A percentile compares a stretch with the other conserved stretches of the same genome.
Conservation (phyloP, 176 grass and related monocot species). For the Triticum turgidum region DNA sequence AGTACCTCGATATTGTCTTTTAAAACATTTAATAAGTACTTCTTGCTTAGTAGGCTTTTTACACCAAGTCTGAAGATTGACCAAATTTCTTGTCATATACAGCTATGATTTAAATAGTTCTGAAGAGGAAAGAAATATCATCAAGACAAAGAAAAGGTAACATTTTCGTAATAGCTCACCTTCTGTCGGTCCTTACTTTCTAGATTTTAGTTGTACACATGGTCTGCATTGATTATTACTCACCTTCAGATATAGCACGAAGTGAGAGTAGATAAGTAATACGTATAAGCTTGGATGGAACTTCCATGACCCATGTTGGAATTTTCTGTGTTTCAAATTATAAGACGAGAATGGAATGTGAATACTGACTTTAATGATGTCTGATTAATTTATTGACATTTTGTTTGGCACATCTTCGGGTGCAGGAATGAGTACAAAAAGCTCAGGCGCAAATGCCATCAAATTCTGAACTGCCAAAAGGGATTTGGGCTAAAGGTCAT, state of each 20-base stretch:
- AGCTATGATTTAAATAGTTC: constrained; percentile 91
- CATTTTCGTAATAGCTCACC: not conserved
- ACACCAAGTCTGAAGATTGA: constrained; percentile 20
- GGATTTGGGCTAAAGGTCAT: constrained; percentile 62
- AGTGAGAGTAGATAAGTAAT: not conserved
- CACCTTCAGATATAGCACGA: constrained; percentile 28
- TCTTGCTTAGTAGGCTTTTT: constrained; percentile 12
- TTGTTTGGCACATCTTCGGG: constrained; percentile 15
- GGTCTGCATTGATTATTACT: constrained; percentile 12
- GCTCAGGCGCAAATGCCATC: constrained; percentile 61
- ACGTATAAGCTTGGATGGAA: constrained; percentile 13
- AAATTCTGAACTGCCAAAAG: constrained; percentile 44
- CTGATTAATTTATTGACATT: not conserved
- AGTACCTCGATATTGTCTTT: not conserved
- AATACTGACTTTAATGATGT: not conserved
- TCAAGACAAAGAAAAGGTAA: constrained; percentile 79
- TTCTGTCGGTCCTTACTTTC: not conserved
- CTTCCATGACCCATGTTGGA: not conserved
- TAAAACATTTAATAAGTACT: constrained; percentile 1
- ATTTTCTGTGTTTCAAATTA: not conserved
- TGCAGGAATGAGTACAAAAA: constrained; percentile 95
- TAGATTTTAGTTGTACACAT: constrained; percentile 2
- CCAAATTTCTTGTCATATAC: constrained; percentile 27
- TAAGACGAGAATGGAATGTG: not conserved
- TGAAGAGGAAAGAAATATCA: constrained; percentile 60